Conservation (phyloP, 2,329 filamentous ascomycete genomes). For the Cladosporium sp. region DNA sequence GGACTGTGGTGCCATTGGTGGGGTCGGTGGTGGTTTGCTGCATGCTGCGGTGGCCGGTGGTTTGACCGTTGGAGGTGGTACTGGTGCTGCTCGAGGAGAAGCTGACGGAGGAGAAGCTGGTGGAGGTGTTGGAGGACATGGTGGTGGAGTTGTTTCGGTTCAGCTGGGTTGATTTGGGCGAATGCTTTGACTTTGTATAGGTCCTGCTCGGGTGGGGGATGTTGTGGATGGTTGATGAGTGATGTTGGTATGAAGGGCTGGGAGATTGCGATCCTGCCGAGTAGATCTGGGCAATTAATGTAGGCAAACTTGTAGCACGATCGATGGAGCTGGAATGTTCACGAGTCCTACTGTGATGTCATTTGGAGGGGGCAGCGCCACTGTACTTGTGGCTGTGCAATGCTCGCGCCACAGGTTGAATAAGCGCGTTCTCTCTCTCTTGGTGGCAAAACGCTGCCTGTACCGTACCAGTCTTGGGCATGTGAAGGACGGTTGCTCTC, state of each 20-base stretch:
- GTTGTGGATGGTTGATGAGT: background rate
- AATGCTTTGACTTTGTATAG: background rate
- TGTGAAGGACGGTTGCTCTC: background rate
- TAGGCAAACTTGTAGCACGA: background rate
- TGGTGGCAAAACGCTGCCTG: background rate
- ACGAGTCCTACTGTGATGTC: conserved; percentile 3
- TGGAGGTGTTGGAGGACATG: conserved; percentile 19
- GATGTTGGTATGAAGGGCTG: background rate
- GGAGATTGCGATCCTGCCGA: background rate
- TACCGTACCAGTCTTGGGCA: background rate
- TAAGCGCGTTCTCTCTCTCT: background rate
- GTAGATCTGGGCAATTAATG: no score
- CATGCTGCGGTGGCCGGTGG: conserved; percentile 21
- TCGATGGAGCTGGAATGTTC: conserved; percentile 6
- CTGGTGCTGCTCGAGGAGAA: conserved; percentile 17
- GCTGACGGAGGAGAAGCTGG: conserved; percentile 19
- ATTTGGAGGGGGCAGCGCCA: background rate
- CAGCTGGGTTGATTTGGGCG: background rate
- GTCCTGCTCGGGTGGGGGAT: background rate
- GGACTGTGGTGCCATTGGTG: conserved; percentile 24
- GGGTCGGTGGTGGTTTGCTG: conserved; percentile 24
- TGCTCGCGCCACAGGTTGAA: background rate
- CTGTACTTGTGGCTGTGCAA: background rate
- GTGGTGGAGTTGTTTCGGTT: background rate
- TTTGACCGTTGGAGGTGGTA: conserved; percentile 17